Conservation (phyloP, 208 protist genomes). For the Blechomonas ayalai region DNA sequence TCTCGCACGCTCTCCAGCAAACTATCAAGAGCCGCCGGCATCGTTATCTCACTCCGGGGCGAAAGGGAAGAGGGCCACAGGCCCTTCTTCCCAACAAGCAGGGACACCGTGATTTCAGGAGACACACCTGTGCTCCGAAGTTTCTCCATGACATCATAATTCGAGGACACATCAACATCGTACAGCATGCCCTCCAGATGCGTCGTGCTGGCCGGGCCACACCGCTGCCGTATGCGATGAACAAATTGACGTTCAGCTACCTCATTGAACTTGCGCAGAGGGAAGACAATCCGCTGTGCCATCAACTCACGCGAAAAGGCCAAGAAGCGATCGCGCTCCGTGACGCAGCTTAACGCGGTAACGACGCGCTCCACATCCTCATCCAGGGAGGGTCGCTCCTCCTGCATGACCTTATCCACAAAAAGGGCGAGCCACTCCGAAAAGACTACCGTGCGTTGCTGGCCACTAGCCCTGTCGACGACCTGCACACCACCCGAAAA, state of each 20-base stretch:
- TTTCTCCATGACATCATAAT: constrained; percentile 36
- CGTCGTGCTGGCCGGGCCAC: constrained; percentile 61
- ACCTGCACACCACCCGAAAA: constrained; percentile 48
- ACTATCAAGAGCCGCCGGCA: constrained; percentile 32
- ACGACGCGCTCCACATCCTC: constrained; percentile 58
- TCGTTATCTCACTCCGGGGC: constrained; percentile 14
- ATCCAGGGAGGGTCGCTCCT: constrained; percentile 17
- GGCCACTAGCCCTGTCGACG: neutral
- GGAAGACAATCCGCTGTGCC: constrained; percentile 73
- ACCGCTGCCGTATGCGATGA: constrained; percentile 54
- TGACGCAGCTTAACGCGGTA: constrained; percentile 53
- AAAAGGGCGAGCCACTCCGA: constrained; percentile 77
- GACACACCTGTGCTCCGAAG: constrained; percentile 15
- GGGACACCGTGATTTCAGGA: constrained; percentile 34
- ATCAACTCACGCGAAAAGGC: constrained; percentile 66
- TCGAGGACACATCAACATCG: constrained; percentile 52
- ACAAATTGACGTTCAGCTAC: constrained; percentile 59
- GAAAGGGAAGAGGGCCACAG: constrained; percentile 66
- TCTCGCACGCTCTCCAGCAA: constrained; percentile 36
- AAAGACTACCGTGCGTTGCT: constrained; percentile 25
- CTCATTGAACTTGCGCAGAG: constrained; percentile 44
- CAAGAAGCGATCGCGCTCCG: constrained; percentile 73
- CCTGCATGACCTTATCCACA: constrained; percentile 62
- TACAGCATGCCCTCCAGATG: constrained; percentile 84
- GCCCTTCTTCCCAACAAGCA: constrained; percentile 68